Evolutionary conservation across 208 protist species (phyloP).

Genomic region (Wallacemonas collosoma): DNA sequence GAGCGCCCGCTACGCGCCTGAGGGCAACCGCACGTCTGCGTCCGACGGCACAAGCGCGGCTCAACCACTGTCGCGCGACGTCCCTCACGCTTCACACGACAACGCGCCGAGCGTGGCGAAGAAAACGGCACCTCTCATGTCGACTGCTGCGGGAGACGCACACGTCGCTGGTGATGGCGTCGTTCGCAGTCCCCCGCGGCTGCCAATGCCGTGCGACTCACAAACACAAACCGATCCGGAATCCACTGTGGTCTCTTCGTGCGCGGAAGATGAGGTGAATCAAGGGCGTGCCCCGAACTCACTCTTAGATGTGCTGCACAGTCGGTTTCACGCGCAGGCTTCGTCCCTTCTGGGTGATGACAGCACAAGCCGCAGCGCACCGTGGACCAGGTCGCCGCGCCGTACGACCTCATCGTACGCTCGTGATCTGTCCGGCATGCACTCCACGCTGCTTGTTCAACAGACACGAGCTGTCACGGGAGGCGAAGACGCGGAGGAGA

Average conservation of each 20-base stretch:
- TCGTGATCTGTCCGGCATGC: neutral
- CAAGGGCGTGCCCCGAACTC: too few relatives aligned
- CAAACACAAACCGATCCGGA: neutral
- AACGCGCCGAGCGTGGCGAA: too few relatives aligned
- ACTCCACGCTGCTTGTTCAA: constrained; percentile 2
- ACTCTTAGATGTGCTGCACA: neutral
- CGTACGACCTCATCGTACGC: neutral
- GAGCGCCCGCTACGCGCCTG: neutral
- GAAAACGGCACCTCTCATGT: neutral
- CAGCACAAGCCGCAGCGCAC: neutral
- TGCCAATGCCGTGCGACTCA: neutral
- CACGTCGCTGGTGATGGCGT: neutral
- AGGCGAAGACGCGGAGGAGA: neutral
- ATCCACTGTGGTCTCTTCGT: too few relatives aligned
- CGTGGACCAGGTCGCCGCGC: neutral
- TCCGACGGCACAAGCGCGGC: too few relatives aligned
- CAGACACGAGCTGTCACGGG: neutral
- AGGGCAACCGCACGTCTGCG: too few relatives aligned
- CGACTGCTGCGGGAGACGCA: neutral
- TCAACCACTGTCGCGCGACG: too few relatives aligned
- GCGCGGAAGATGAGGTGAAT: too few relatives aligned
- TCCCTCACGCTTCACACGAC: too few relatives aligned
- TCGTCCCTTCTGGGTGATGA: neutral
- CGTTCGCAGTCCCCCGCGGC: neutral
- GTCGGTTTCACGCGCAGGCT: constrained; percentile 2